Percentiles rank a stretch among this genome's conserved stretches.
These are phyloP conservation scores for Durotheca rogersii DNA, from an alignment of 495 filamentous ascomycete species.

Conservation along the genomic window DNA sequence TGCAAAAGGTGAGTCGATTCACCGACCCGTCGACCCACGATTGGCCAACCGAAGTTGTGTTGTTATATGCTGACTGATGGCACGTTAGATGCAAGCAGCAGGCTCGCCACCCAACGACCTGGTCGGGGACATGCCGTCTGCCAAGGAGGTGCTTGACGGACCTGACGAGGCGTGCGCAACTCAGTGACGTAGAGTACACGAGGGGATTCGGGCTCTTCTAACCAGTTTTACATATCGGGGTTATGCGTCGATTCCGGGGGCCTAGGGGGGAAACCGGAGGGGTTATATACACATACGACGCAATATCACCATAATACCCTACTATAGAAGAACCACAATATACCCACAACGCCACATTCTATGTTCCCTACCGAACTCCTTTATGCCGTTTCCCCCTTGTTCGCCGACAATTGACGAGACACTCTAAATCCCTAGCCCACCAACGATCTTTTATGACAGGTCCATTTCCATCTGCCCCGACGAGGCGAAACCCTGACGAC, in stretches of 20 bases:
- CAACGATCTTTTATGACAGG: conserved; percentile 28
- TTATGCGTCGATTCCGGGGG: conserved; percentile 15
- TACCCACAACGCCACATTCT: conserved; percentile 23
- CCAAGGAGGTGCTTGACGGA: conserved; percentile 68
- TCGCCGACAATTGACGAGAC: no score
- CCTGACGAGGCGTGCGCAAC: conserved; percentile 71
- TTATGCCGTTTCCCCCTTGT: no score
- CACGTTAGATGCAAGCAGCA: conserved; percentile 88
- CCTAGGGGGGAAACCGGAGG: conserved; percentile 10
- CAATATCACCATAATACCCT: conserved; percentile 30
- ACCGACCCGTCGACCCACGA: background rate
- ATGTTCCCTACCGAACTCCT: no score
- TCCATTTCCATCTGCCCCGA: conserved; percentile 35
- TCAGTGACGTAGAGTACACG: conserved; percentile 52
- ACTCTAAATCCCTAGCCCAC: no score
- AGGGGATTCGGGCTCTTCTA: conserved; percentile 10
- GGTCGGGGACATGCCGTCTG: conserved; percentile 81
- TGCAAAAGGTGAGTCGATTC: conserved; percentile 78
- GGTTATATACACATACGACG: conserved; percentile 14
- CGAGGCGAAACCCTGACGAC: conserved; percentile 15
- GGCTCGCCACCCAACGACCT: conserved; percentile 88
- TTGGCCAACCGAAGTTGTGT: conserved; percentile 7
- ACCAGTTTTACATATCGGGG: conserved; percentile 27
- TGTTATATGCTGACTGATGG: conserved; percentile 23
- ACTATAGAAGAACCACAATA: conserved; percentile 26